phyloP scores from a whole-genome alignment of 176 grass and related monocot species.

The Triticum timopheevii region DNA sequence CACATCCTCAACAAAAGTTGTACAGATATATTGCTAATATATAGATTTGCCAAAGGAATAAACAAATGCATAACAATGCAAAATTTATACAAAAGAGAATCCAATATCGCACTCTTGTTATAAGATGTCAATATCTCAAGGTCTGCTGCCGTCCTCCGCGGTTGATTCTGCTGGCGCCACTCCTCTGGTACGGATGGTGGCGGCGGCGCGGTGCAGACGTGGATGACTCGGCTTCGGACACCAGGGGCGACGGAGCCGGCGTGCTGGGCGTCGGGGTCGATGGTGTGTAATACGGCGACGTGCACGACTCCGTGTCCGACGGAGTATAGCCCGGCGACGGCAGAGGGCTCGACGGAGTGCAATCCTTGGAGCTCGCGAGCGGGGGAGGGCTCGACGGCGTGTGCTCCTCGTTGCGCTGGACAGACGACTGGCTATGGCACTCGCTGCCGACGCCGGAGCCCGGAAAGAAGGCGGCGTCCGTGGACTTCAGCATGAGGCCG shows the following conservation, averaged over 20 bases:
- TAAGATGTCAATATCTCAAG: background rate
- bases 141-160: background rate
- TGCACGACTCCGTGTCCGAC: too few relatives aligned
- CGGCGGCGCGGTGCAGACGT: background rate
- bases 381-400: too few relatives aligned
- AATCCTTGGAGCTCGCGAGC: too few relatives aligned
- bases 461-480: background rate
- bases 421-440: background rate
- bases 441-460: background rate
- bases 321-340: background rate
- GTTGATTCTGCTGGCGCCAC: background rate
- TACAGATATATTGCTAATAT: too few relatives aligned
- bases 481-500: background rate
- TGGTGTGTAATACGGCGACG: too few relatives aligned
- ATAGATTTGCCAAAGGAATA: too few relatives aligned
- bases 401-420: background rate
- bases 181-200: slow-evolving; percentile 24
- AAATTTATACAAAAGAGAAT: too few relatives aligned
- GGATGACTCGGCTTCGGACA: background rate
- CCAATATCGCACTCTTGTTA: background rate
- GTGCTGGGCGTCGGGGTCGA: background rate
- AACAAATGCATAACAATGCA: too few relatives aligned
- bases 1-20: too few relatives aligned
- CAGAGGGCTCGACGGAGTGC: too few relatives aligned
- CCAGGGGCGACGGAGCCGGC: background rate